phyloP scores from a whole-genome alignment of 352 stramenopile genomes.

The Globisporangium viniferum region DNA sequence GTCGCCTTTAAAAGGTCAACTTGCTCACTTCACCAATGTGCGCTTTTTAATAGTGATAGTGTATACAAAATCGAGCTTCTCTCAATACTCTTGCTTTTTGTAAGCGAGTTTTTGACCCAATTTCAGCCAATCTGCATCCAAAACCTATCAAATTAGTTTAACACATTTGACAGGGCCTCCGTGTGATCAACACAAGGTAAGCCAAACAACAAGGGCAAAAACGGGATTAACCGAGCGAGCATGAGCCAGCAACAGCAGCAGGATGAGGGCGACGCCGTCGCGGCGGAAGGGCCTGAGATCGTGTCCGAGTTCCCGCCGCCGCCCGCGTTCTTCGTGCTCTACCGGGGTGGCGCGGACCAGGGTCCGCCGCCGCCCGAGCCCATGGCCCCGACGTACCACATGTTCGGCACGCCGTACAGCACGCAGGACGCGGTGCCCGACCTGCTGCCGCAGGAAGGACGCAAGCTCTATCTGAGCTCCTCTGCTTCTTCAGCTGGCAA shows the following conservation, averaged over 20 bases:
- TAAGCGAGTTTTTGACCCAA: neutral
- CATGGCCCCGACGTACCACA: constrained; percentile 82
- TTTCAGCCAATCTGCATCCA: neutral
- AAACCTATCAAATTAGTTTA: neutral
- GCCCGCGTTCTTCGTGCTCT: constrained; percentile 76
- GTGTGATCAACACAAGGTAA: neutral
- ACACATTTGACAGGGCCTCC: neutral
- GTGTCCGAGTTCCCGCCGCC: constrained; percentile 81
- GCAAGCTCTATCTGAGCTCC: constrained; percentile 53
- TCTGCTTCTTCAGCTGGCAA: neutral
- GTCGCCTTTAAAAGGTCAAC: no score
- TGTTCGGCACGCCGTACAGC: constrained; percentile 83
- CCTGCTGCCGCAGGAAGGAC: constrained; percentile 51
- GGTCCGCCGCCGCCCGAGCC: constrained; percentile 60
- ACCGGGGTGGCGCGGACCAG: constrained; percentile 44
- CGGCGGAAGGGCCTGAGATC: constrained; percentile 64
- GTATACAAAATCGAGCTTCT: no score
- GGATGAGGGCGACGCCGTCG: constrained; percentile 11
- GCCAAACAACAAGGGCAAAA: neutral
- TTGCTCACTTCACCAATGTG: no score
- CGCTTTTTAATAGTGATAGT: no score
- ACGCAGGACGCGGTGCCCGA: constrained; percentile 80
- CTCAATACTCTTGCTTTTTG: no score
- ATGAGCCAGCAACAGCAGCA: constrained; percentile 8
- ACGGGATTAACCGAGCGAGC: neutral